Percentiles rank a stretch among this genome's conserved stretches.
Evolutionary conservation across 257 asterid genomes (phyloP).

Genomic region (Forsythia suspensa): DNA sequence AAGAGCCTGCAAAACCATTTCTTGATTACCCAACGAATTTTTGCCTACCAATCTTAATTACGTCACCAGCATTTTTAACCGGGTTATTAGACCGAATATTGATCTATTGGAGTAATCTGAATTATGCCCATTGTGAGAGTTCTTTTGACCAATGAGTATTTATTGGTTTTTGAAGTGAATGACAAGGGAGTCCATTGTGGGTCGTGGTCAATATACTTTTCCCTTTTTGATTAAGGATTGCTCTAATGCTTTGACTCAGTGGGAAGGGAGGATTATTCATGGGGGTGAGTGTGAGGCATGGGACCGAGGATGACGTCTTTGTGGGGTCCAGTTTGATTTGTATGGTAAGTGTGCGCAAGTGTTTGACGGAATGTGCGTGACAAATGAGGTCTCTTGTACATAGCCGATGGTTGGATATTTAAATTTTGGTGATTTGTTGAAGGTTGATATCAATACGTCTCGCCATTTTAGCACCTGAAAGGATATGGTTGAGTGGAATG

Average conservation of each 20-base stretch:
- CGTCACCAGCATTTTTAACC: conserved; percentile 47
- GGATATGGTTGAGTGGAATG: too few species aligned
- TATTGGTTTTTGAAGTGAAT: conserved; percentile 43
- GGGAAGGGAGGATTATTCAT: conserved; percentile 58
- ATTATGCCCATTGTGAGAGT: conserved; percentile 44
- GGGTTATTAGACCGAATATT: conserved; percentile 47
- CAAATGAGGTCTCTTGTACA: conserved; percentile 72
- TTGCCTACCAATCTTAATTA: conserved; percentile 35
- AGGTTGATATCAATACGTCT: neutral
- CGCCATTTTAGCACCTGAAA: too few species aligned
- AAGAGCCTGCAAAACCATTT: conserved; percentile 54
- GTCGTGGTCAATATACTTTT: conserved; percentile 58
- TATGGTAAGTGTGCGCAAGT: conserved; percentile 75
- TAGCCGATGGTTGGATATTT: conserved; percentile 58
- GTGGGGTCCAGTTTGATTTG: conserved; percentile 68
- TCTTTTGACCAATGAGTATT: conserved; percentile 32
- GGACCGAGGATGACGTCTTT: conserved; percentile 46
- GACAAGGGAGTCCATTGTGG: conserved; percentile 31
- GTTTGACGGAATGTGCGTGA: conserved; percentile 55
- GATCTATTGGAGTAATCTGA: conserved; percentile 52
- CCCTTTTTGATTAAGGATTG: conserved; percentile 58
- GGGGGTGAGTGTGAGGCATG: conserved; percentile 55
- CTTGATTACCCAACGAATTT: conserved; percentile 39
- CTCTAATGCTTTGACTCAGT: conserved; percentile 38
- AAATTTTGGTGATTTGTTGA: conserved; percentile 36